Evolutionary conservation across 495 filamentous ascomycete species (phyloP).

Genomic region (Apodospora peruviana): DNA sequence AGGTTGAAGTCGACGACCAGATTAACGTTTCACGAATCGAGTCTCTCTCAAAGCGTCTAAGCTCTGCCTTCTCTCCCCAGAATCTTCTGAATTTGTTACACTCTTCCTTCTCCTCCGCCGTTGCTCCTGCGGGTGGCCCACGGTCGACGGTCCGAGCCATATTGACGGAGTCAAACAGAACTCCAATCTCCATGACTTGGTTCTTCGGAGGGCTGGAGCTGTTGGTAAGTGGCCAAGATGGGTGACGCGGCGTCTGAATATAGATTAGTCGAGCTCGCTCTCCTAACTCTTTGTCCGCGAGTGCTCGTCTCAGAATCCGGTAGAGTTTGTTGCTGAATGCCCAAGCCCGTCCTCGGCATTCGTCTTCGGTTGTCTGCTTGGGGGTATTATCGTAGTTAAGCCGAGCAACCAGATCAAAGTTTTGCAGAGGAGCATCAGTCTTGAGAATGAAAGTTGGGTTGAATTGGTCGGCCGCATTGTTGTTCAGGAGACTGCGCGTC

Average conservation of each 20-base stretch:
- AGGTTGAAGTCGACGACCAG: conserved; percentile 61
- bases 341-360: conserved; percentile 27
- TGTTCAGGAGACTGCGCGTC: conserved; percentile 66
- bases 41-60: conserved; percentile 70
- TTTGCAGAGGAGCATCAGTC: conserved; percentile 58
- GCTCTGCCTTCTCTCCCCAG: conserved; percentile 70
- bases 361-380: conserved; percentile 12
- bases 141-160: conserved; percentile 72
- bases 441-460: conserved; percentile 74
- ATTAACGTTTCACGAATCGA: conserved; percentile 73
- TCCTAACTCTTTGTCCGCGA: conserved; percentile 42
- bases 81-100: conserved; percentile 64
- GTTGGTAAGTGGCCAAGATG: conserved; percentile 36
- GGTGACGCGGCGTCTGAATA: conserved; percentile 35
- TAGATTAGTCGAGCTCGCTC: conserved; percentile 67
- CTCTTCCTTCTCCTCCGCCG: conserved; percentile 63
- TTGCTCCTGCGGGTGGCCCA: conserved; percentile 59
- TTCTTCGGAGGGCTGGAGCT: conserved; percentile 15
- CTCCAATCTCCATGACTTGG: conserved; percentile 50
- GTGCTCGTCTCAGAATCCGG: conserved; percentile 56
- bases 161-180: conserved; percentile 67
- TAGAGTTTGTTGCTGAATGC: conserved; percentile 49
- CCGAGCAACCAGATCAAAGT: conserved; percentile 59
- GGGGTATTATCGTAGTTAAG: conserved; percentile 15
- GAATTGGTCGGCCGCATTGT: conserved; percentile 73